Base-by-base conservation (phyloP, 495 filamentous ascomycete genomes). In the Umbilicaria muhlenbergii region DNA sequence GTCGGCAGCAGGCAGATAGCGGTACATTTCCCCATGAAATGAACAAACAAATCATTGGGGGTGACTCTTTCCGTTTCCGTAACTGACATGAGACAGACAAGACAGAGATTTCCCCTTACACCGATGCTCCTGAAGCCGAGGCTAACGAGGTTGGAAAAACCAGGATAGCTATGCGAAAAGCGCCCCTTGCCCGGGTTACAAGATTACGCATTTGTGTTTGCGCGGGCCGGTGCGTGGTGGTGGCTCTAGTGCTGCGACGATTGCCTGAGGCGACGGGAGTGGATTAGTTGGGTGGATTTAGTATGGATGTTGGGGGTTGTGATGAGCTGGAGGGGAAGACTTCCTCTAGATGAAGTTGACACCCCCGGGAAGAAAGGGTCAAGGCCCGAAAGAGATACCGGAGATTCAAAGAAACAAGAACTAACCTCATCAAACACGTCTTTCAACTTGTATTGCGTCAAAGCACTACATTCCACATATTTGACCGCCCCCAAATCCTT, bases 361-460 rank as follows among this genome's bases (percentile, higher is more conserved):
- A 46, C 44, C 47, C 41, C 24, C 24, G 4, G 24, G 8, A 28
- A 28, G 24, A 14, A 42, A 38, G 14, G 39, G 36, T 35, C 8
- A 13, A 44, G 16, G 32, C 32, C 8, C 28, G 28, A 32, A 31
- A 41, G 32, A 11, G 21, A 35, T 28, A 10, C 24, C 8, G 24
- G 24, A 28, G 24, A 3, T 28, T 8, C 24, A 44, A 24, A 51
- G 24, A 7, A 5, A 24, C 4, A 17, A 21, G 11, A 7, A 61
- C 74, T 38, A 73, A 94, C 89, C 84, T 98, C 91, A 52, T 98
- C 91, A 62, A 98, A 98, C 21, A 98, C 91, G 59, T 98, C 92
- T 72, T 98, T 98, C 42, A 98, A 68, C 65, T 94, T 94, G 64
- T 88, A 94, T 69, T 98, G 91, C 33, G 91, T 98, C 62, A 98